These are phyloP conservation scores for Rhododendron ovatum DNA, from an alignment of 148 eudicot species.

Conservation along the genomic window DNA sequence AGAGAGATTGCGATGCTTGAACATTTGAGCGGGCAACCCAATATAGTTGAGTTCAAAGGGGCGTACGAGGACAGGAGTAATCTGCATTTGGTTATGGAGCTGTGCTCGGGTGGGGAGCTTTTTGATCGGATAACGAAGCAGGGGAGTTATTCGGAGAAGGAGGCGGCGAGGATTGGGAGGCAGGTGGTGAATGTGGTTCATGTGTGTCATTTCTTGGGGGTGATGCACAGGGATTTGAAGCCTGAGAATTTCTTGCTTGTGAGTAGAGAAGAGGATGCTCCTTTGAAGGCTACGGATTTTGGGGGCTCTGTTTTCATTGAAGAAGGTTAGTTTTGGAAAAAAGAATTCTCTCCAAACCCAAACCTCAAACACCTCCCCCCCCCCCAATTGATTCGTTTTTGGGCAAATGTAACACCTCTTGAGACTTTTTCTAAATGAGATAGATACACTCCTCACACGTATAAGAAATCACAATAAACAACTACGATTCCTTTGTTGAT, in stretches of 20 bases:
- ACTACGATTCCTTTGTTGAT: no score
- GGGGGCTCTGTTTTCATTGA: conserved; percentile 91
- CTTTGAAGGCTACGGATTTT: conserved; percentile 82
- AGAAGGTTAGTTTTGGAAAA: conserved; percentile 37
- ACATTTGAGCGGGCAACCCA: conserved; percentile 78
- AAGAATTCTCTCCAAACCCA: background rate
- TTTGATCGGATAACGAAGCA: conserved; percentile 65
- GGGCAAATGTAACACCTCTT: no score
- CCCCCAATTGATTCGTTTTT: background rate
- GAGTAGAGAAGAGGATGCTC: conserved; percentile 36
- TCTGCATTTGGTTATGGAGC: conserved; percentile 77
- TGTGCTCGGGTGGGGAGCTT: conserved; percentile 80
- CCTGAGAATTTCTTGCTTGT: conserved; percentile 89
- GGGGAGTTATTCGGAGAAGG: conserved; percentile 67
- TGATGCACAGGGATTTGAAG: conserved; percentile 87
- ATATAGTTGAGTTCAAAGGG: conserved; percentile 80
- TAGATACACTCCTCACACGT: no score
- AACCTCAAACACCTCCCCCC: no score
- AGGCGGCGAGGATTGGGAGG: conserved; percentile 72
- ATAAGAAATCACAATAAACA: no score
- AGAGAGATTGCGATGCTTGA: conserved; percentile 66
- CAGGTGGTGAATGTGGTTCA: conserved; percentile 92
- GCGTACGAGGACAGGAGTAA: conserved; percentile 58
- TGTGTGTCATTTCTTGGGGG: conserved; percentile 97
- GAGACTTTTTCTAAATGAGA: no score